Conservation (phyloP, 306 rosid species). For the Sphenostylis stenocarpa region DNA sequence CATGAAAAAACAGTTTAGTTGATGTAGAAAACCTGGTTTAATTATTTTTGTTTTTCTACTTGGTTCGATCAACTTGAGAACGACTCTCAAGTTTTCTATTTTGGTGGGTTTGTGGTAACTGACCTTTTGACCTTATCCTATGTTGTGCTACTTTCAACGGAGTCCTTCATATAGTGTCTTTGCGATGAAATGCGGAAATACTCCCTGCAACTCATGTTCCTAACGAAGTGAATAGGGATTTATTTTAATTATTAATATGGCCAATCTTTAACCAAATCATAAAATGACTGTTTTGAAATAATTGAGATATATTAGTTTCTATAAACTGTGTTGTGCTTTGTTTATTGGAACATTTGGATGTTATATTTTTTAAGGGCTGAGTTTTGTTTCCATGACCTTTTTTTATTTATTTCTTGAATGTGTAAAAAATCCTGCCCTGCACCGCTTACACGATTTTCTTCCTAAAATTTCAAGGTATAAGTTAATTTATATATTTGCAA, state of each 20-base stretch:
- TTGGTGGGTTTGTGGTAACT: not conserved
- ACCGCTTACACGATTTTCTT: not conserved
- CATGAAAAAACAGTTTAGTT: not conserved
- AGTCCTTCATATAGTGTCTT: not conserved
- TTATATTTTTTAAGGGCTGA: not conserved
- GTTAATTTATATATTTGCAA: too few relatives aligned
- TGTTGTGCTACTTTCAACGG: not conserved
- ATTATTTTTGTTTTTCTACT: not conserved
- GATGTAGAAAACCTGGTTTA: not conserved
- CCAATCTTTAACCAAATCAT: not conserved
- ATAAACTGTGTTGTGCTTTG: not conserved
- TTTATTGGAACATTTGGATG: not conserved
- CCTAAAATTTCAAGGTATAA: not conserved
- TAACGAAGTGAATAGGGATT: not conserved
- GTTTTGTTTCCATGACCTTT: not conserved
- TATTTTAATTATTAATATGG: not conserved
- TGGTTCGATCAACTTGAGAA: not conserved
- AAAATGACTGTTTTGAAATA: not conserved
- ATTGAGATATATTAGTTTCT: not conserved
- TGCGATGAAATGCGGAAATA: not conserved
- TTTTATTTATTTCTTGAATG: not conserved
- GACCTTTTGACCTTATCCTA: not conserved
- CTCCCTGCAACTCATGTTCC: not conserved
- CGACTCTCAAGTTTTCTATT: not conserved
- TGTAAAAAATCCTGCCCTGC: not conserved